A percentile compares a stretch with the other conserved stretches of the same genome.
These are phyloP conservation scores for Colletotrichum higginsianum DNA, from an alignment of 2,329 filamentous ascomycete species.

Conservation along the genomic window DNA sequence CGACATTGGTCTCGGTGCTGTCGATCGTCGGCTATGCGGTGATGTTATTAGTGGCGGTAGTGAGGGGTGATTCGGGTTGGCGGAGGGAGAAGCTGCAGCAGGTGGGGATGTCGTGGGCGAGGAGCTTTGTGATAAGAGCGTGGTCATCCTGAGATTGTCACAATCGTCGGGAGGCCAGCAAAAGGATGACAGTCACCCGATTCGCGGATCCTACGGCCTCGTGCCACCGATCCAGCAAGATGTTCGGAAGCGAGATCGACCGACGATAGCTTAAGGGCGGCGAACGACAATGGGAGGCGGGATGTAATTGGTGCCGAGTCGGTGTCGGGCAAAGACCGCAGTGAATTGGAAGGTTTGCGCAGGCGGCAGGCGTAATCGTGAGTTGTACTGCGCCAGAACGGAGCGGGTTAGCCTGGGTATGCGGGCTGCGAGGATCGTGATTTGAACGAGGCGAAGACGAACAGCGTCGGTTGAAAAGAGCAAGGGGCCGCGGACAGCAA, in stretches of 20 bases:
- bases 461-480: slow-evolving; percentile 10
- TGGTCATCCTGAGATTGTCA: slow-evolving; percentile 56
- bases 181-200: slow-evolving; percentile 47
- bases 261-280: slow-evolving; percentile 1
- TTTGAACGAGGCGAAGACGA: slow-evolving; percentile 22
- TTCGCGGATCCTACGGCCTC: slow-evolving; percentile 39
- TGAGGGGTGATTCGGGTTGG: slow-evolving; percentile 68
- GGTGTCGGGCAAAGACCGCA: neutral
- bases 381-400: slow-evolving; percentile 20
- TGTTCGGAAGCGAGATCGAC: slow-evolving; percentile 10
- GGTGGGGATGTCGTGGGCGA: slow-evolving; percentile 69
- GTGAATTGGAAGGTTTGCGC: slow-evolving; percentile 25
- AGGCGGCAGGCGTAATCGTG: slow-evolving; percentile 35
- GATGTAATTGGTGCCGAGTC: slow-evolving; percentile 12
- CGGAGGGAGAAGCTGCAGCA: slow-evolving; percentile 59
- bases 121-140: slow-evolving; percentile 71
- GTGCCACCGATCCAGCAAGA: slow-evolving; percentile 32
- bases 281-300: slow-evolving; percentile 7
- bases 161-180: slow-evolving; percentile 44
- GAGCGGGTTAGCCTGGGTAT: neutral
- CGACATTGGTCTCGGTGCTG: slow-evolving; percentile 77
- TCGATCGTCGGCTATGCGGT: slow-evolving; percentile 70
- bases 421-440: slow-evolving; percentile 13
- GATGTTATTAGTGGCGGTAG: slow-evolving; percentile 72
- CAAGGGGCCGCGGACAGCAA: slow-evolving; percentile 13